phyloP scores from a whole-genome alignment of 768 basidiomycete species.

The Tubosaeta sp. region DNA sequence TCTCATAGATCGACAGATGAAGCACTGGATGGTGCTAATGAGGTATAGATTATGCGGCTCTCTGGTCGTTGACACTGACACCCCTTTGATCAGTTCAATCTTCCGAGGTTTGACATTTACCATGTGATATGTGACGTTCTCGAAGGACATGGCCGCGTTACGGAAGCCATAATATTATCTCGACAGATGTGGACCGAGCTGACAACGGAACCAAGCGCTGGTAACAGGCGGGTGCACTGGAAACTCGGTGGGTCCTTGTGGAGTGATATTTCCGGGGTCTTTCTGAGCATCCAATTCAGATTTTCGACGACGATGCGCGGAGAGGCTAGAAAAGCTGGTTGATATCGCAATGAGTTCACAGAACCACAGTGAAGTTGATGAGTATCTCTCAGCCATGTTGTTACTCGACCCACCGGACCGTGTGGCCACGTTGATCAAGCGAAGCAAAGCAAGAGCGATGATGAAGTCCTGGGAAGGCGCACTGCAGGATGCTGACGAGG shows the following conservation, averaged over 20 bases:
- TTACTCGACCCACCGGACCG: not conserved
- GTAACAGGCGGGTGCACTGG: too few relatives aligned
- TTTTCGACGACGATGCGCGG: not conserved
- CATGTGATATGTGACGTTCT: not conserved
- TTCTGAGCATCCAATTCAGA: not conserved
- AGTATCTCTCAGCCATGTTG: not conserved
- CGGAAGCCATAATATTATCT: not conserved
- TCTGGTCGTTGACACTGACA: too few relatives aligned
- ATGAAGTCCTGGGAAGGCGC: not conserved
- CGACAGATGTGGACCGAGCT: not conserved
- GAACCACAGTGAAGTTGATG: not conserved
- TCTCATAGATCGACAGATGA: too few relatives aligned
- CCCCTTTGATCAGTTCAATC: not conserved
- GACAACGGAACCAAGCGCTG: too few relatives aligned
- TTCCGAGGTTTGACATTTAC: not conserved
- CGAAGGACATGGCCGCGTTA: not conserved
- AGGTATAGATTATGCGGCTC: too few relatives aligned
- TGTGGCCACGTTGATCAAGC: not conserved
- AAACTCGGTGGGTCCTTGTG: too few relatives aligned
- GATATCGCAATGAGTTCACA: not conserved
- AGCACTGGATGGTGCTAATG: too few relatives aligned
- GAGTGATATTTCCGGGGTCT: too few relatives aligned
- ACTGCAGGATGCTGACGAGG: not conserved
- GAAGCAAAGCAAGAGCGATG: not conserved
- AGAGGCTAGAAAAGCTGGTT: not conserved